Conservation (phyloP, 345 rosid species). For the Microthlaspi erraticum region DNA sequence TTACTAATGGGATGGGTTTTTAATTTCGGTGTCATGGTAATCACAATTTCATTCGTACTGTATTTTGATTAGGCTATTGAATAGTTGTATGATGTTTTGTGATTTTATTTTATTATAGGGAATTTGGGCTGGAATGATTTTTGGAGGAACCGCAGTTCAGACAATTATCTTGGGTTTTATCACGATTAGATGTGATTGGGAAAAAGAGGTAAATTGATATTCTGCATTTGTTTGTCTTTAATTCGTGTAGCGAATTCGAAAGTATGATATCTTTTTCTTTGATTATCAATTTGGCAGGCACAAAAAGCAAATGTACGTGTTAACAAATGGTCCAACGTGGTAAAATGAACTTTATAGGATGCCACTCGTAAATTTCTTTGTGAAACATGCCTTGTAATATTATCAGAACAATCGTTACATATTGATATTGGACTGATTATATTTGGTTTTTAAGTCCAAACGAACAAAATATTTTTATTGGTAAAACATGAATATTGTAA, state of each 20-base stretch:
- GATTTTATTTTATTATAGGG: conserved; percentile 50
- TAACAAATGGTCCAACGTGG: conserved; percentile 54
- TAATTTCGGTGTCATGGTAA: conserved; percentile 76
- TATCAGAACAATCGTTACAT: no score
- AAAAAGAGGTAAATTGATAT: conserved; percentile 57
- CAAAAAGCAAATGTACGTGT: conserved; percentile 64
- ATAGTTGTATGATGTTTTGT: not conserved
- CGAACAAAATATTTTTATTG: no score
- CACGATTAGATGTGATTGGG: conserved; percentile 73
- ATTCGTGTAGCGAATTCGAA: not conserved
- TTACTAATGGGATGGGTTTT: conserved; percentile 92
- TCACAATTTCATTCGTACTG: no score
- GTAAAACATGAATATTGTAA: no score
- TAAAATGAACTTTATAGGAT: conserved; percentile 19
- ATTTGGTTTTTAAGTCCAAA: no score
- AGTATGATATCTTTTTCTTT: not conserved
- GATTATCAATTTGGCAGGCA: conserved; percentile 55
- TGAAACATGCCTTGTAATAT: no score
- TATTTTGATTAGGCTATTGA: not conserved
- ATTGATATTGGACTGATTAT: no score
- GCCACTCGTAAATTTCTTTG: no score
- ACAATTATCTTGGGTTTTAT: conserved; percentile 60
- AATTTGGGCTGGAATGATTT: conserved; percentile 90
- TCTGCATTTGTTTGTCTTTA: not conserved
- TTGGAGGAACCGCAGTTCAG: conserved; percentile 79